These are phyloP conservation scores for Mycena vitilis DNA, from an alignment of 768 basidiomycete genomes.

Conservation along the genomic window DNA sequence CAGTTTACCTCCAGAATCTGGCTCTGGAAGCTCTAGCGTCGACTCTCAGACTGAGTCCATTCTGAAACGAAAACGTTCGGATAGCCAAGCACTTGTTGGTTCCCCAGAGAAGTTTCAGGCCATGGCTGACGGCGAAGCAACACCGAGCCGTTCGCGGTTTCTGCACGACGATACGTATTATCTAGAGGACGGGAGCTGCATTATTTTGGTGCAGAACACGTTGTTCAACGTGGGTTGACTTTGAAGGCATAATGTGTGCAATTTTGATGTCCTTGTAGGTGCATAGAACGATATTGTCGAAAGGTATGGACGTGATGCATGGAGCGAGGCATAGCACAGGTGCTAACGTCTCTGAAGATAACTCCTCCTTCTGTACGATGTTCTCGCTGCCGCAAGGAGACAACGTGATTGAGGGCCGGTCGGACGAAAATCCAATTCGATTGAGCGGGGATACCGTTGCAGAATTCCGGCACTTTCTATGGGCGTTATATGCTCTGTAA, in stretches of 20 bases:
- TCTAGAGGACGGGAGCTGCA: slow-evolving; percentile 75
- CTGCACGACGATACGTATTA: slow-evolving; percentile 69
- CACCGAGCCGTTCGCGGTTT: slow-evolving; percentile 23
- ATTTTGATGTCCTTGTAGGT: slow-evolving; percentile 51
- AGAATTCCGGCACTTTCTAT: slow-evolving; percentile 80
- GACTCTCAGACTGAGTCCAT: slow-evolving; percentile 9
- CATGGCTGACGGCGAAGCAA: slow-evolving; percentile 19
- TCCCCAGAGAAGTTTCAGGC: slow-evolving; percentile 31
- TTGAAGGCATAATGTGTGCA: slow-evolving; percentile 2
- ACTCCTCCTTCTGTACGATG: slow-evolving; percentile 72
- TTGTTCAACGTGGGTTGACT: slow-evolving; percentile 71
- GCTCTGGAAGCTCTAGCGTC: slow-evolving; percentile 8
- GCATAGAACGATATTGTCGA: slow-evolving; percentile 69
- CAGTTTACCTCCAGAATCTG: not conserved
- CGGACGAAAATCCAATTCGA: slow-evolving; percentile 73
- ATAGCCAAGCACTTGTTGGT: slow-evolving; percentile 42
- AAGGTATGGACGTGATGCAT: slow-evolving; percentile 41
- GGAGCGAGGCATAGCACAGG: not conserved
- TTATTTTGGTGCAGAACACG: slow-evolving; percentile 70
- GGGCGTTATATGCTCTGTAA: slow-evolving; percentile 82
- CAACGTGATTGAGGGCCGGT: slow-evolving; percentile 63
- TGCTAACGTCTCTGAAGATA: slow-evolving; percentile 42
- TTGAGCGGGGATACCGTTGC: slow-evolving; percentile 70
- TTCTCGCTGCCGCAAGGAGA: slow-evolving; percentile 75
- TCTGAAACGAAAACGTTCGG: slow-evolving; percentile 32